Conservation (phyloP, 805 yeast species). For the Spathaspora boniae region DNA sequence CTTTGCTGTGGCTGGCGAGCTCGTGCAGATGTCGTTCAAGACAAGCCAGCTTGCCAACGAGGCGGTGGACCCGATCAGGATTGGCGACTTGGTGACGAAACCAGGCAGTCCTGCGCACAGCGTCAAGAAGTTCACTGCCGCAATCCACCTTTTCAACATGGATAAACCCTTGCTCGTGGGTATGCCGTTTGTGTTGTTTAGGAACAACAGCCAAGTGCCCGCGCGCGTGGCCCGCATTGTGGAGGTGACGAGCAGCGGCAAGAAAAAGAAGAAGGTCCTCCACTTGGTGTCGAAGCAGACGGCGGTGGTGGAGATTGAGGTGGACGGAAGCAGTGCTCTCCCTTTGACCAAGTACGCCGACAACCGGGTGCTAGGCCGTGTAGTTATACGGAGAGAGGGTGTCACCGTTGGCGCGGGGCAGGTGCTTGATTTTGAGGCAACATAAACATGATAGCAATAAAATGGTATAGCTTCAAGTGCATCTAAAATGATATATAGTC, state of each 20-base stretch:
- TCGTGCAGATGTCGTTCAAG: constrained; percentile 45
- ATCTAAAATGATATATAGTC: constrained; percentile 28
- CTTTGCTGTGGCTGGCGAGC: constrained; percentile 59
- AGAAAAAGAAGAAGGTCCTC: constrained; percentile 36
- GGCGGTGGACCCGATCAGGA: constrained; percentile 52
- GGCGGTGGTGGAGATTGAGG: constrained; percentile 55
- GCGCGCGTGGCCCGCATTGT: constrained; percentile 56
- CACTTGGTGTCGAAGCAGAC: constrained; percentile 60
- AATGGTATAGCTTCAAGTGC: constrained; percentile 2
- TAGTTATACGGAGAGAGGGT: constrained; percentile 70
- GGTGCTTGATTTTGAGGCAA: constrained; percentile 25
- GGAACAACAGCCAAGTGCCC: constrained; percentile 71
- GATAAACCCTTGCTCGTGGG: constrained; percentile 77
- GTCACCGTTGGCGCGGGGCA: constrained; percentile 65
- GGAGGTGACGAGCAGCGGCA: constrained; percentile 21
- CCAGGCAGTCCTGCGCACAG: constrained; percentile 21
- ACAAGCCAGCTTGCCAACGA: constrained; percentile 45
- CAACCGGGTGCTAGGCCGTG: constrained; percentile 55
- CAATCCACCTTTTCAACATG: constrained; percentile 37
- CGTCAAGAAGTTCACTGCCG: constrained; percentile 25
- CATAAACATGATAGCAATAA: background rate
- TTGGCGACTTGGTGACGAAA: constrained; percentile 53
- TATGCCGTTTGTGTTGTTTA: constrained; percentile 70
- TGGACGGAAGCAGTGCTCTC: constrained; percentile 43
- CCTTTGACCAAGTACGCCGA: constrained; percentile 51